Evolutionary conservation across 805 yeast species (phyloP).

Genomic region (Nakazawaea siamensis): DNA sequence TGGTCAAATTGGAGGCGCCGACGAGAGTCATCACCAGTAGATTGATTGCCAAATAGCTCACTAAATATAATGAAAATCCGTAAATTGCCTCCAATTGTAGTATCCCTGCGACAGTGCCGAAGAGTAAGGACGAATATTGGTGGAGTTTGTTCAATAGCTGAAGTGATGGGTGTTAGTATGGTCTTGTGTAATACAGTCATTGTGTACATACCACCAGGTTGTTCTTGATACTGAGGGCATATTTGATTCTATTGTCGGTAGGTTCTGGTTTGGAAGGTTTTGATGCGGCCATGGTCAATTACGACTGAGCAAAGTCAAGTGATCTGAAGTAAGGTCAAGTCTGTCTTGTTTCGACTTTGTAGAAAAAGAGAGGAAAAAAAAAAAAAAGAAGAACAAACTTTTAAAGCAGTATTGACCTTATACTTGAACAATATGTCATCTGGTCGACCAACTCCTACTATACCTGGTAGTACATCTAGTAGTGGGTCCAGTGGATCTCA

Average conservation of each 20-base stretch:
- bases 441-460: neutral
- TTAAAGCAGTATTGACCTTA: no score
- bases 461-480: neutral
- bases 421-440: no score
- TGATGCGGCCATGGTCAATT: no score
- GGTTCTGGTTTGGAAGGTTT: no score
- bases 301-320: slow-evolving; percentile 9
- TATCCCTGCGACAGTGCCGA: slow-evolving; percentile 50
- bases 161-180: neutral
- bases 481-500: no score
- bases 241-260: slow-evolving; percentile 7
- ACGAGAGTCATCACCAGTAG: slow-evolving; percentile 23
- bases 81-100: slow-evolving; percentile 38
- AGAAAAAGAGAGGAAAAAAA: no score
- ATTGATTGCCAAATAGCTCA: slow-evolving; percentile 26
- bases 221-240: slow-evolving; percentile 4
- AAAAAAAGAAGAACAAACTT: no score
- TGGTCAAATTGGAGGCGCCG: slow-evolving; percentile 22
- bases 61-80: slow-evolving; percentile 38
- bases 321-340: no score
- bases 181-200: neutral
- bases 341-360: no score
- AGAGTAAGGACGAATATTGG: slow-evolving; percentile 39
- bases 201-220: slow-evolving; percentile 4
- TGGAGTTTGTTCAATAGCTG: slow-evolving; percentile 21